Evolutionary conservation across 768 basidiomycete genomes (phyloP), one percentile per base, ranked within the genome.

Genomic region (Kwoniella newhampshirensis): DNA sequence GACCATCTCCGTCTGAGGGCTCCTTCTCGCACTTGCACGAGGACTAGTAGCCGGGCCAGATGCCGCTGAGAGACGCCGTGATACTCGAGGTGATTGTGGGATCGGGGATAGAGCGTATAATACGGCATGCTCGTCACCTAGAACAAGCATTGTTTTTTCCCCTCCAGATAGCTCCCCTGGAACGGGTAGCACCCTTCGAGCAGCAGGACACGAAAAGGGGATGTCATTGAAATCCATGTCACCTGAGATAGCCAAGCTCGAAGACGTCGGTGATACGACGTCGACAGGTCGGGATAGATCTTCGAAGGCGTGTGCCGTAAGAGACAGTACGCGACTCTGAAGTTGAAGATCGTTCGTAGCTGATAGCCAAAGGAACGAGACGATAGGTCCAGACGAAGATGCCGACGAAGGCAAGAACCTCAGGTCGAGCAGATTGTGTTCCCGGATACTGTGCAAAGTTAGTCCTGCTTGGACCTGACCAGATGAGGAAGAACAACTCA

Each of bases 51-150:
- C 55, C 4, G 60, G 35, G 6, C 54, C 56, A 7, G 58, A 53
- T 9, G 37, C 15, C 8, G 60, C 48, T 20, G 66, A 65, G 2
- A 50, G 42, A 32, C 48, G 62, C 54, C 62, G 37, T 27, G 57
- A 42, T 7, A 54, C 48, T 51, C 37, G 51, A 1, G 67, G 60
- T 2, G 63, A 60, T 43, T 40, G 57, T 7, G 59, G 51, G 4
- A 27, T 20, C 9, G 39, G 27, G 12, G 50, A 21, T 6, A 72
- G 37, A 3, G 54, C 51, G 39, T 69, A 73, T 11, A 71, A 49
- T 4, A 67, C 68, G n/a, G 57, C 49, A 42, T 66, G 67, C 41
- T 76, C 75, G 57, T 76, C 75, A 2, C 75, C 75, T 11, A 74
- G 68, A 47, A 76, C 71, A 7, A 74, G 40, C 0, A 67, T 35